These are phyloP conservation scores for Fusarium pilosicola DNA, from an alignment of 2,329 filamentous ascomycete genomes.

Conservation along the genomic window DNA sequence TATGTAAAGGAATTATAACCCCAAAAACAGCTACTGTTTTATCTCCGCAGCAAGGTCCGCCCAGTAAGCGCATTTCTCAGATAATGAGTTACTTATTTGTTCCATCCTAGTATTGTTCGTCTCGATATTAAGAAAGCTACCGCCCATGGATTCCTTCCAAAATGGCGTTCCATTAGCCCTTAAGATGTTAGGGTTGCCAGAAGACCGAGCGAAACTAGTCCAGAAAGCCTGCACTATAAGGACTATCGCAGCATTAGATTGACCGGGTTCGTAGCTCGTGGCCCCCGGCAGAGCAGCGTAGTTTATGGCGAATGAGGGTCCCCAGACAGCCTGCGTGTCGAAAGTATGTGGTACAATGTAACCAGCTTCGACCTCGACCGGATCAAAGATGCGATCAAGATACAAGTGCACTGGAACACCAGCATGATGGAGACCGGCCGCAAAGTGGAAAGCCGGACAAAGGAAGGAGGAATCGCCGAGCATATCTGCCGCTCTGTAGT, in stretches of 20 bases:
- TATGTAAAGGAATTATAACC: rapidly evolving
- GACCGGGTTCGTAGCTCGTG: background rate
- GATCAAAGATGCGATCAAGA: background rate
- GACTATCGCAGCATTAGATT: background rate
- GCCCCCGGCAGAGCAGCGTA: background rate
- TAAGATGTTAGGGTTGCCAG: background rate
- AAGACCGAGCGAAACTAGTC: background rate
- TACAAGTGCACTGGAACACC: background rate
- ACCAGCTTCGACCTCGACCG: background rate
- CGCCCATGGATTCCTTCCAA: background rate
- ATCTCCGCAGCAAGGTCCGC: background rate
- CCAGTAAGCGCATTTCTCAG: background rate
- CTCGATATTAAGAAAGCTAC: background rate
- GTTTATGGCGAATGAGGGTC: background rate
- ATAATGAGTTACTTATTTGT: background rate
- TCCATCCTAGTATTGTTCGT: background rate
- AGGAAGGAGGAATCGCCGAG: background rate
- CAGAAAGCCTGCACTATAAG: background rate
- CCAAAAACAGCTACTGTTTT: background rate
- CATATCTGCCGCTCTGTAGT: background rate
- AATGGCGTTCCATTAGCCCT: background rate
- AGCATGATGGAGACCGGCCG: background rate
- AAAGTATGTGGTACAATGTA: background rate
- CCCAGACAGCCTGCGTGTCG: background rate
- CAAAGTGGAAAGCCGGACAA: background rate